phyloP scores from a whole-genome alignment of 495 filamentous ascomycete species.

The Aspergillus asperescens region DNA sequence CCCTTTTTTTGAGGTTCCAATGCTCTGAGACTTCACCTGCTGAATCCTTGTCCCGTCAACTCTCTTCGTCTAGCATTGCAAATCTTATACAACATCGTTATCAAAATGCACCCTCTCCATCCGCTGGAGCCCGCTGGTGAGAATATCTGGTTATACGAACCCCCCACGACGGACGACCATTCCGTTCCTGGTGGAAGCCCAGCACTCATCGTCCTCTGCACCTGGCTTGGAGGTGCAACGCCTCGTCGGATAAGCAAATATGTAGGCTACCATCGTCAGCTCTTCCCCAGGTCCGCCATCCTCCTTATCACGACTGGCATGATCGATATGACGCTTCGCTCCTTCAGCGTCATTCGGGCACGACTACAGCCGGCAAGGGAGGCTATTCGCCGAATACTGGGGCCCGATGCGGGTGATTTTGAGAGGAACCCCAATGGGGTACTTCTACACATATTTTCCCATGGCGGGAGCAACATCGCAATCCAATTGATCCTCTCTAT shows the following conservation, averaged over 20 bases:
- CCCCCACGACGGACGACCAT: not conserved
- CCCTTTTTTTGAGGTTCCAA: not conserved
- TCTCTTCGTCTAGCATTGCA: not conserved
- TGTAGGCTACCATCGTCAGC: conserved; percentile 16
- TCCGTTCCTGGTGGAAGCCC: not conserved
- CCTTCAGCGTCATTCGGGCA: conserved; percentile 18
- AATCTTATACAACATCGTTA: not conserved
- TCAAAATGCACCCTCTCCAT: not conserved
- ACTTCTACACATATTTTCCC: conserved; percentile 29
- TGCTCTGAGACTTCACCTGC: not conserved
- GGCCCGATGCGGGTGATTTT: not conserved
- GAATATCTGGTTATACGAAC: conserved; percentile 20
- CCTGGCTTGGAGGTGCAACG: conserved; percentile 28
- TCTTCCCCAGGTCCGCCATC: conserved; percentile 21
- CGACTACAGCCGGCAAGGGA: conserved; percentile 21
- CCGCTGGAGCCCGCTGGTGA: conserved; percentile 9
- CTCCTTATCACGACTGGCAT: conserved; percentile 25
- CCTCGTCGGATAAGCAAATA: conserved; percentile 30
- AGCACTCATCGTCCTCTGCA: conserved; percentile 27
- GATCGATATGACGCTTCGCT: conserved; percentile 16
- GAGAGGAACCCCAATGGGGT: conserved; percentile 14
- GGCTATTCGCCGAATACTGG: conserved; percentile 18
- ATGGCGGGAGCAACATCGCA: conserved; percentile 27
- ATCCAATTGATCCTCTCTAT: conserved; percentile 24
- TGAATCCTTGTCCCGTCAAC: not conserved